Evolutionary conservation across 352 stramenopile species (phyloP), one percentile per base, ranked within the genome.

Genomic region (Pythium utonaiense): DNA sequence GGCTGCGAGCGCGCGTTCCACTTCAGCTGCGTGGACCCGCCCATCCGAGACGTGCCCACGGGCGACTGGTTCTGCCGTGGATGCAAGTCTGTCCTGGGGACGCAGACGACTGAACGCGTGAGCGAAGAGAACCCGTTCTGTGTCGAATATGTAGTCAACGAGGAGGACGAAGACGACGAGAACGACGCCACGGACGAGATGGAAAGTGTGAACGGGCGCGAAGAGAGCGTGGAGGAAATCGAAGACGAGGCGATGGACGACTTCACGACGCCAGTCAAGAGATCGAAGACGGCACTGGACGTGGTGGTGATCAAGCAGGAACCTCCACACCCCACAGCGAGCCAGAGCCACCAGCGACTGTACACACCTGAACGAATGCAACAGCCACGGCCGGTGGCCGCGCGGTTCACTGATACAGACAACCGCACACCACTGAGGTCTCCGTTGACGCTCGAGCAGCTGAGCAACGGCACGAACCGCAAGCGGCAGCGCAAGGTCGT

Each of bases 1-100:
- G 81, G 81, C 44, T 91, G 81, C 60, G 57, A 81, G 40, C 81
- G 81, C 52, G 79, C 81, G 27, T 91, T 83, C 47, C 81, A 91
- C 45, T 79, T 88, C 34, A 84, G 74, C 52, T 91, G 81, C 57
- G 77, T 87, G n/a, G 74, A 78, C 16, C 75, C 80, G 21, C 77
- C 78, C 44, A 88, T 89, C 54, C 70, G 74, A 21, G 74, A 80
- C 55, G 38, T 84, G 25, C 74, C 71, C 16, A 71, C 70, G 42
- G 67, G 72, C 57, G 79, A 91, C 58, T 91, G 78, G 78, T 91
- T 77, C 53, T 91, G 81, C 45, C 22, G 38, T 21, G 40, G 72
- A 30, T 90, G 80, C 51, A 62, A 70, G 4, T 12, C 42, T 8
- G 62, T 69, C 14, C 30, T 80, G 21, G 66, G 57, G 42, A 64